phyloP scores from a whole-genome alignment of 2,329 filamentous ascomycete genomes.

The Cryoendolithus antarcticus region DNA sequence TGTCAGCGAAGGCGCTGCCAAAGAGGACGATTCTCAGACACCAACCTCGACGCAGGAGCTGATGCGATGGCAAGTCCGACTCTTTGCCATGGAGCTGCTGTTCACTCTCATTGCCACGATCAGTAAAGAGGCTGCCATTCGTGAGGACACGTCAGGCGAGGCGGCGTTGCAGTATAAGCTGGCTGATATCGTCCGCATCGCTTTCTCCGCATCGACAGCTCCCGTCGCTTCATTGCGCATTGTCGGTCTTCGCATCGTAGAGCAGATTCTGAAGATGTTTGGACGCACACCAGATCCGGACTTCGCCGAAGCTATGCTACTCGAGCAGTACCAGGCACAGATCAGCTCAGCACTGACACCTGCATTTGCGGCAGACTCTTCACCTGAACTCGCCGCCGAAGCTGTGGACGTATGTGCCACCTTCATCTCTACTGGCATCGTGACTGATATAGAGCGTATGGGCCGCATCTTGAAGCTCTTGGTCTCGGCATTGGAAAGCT shows the following conservation, averaged over 20 bases:
- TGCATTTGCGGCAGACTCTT: constrained; percentile 90
- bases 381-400: constrained; percentile 86
- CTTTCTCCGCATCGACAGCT: constrained; percentile 92
- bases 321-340: constrained; percentile 97
- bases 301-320: constrained; percentile 88
- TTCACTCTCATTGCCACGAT: constrained; percentile 71
- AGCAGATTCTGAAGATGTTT: constrained; percentile 88
- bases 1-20: constrained; percentile 49
- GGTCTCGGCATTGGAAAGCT: constrained; percentile 82
- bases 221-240: constrained; percentile 82
- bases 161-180: constrained; percentile 68
- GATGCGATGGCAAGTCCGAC: constrained; percentile 86
- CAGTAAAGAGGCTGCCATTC: constrained; percentile 63
- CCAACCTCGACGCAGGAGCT: constrained; percentile 58
- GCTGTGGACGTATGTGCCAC: constrained; percentile 96
- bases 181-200: constrained; percentile 89
- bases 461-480: constrained; percentile 91
- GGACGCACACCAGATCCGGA: constrained; percentile 91
- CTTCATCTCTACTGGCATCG: constrained; percentile 93
- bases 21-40: constrained; percentile 28
- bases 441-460: constrained; percentile 97
- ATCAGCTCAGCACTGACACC: constrained; percentile 94
- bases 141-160: constrained; percentile 68
- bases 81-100: constrained; percentile 84
- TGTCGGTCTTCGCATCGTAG: constrained; percentile 85